Conservation (phyloP, 2,329 filamentous ascomycete genomes). For the Blumeriella jaapii region DNA sequence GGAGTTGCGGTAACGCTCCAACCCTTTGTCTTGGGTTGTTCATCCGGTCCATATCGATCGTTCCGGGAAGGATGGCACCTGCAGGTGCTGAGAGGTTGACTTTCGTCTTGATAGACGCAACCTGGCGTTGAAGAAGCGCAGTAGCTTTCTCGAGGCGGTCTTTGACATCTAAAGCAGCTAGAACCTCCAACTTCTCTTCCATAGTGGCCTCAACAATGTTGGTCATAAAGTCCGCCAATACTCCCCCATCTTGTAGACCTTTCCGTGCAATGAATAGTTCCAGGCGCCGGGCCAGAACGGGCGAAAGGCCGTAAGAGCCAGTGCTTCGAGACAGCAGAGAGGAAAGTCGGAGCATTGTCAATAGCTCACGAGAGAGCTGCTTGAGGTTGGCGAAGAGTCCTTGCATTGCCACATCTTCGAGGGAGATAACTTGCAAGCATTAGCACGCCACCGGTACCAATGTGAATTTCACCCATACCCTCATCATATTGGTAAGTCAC, state of each 20-base stretch:
- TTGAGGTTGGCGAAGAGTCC: slow-evolving; percentile 73
- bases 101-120: slow-evolving; percentile 73
- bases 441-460: slow-evolving; percentile 10
- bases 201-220: slow-evolving; percentile 80
- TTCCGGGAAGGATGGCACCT: slow-evolving; percentile 50
- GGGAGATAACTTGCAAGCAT: slow-evolving; percentile 19
- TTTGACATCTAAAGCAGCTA: slow-evolving; percentile 70
- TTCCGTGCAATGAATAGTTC: slow-evolving; percentile 81
- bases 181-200: slow-evolving; percentile 80
- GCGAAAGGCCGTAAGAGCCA: slow-evolving; percentile 56
- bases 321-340: slow-evolving; percentile 67
- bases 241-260: slow-evolving; percentile 68
- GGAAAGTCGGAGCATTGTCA: slow-evolving; percentile 73
- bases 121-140: slow-evolving; percentile 71
- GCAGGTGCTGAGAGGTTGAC: slow-evolving; percentile 75
- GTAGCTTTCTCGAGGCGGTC: slow-evolving; percentile 71
- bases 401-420: slow-evolving; percentile 52
- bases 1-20: slow-evolving; percentile 18
- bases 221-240: slow-evolving; percentile 91
- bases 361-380: slow-evolving; percentile 71
- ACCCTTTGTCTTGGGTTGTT: slow-evolving; percentile 28
- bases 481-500: slow-evolving; percentile 62
- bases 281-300: slow-evolving; percentile 73
- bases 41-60: slow-evolving; percentile 40
- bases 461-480: slow-evolving; percentile 32